These are phyloP conservation scores for Rutidosis leptorrhynchoides DNA, from an alignment of 129 eudicot genomes.

Conservation along the genomic window DNA sequence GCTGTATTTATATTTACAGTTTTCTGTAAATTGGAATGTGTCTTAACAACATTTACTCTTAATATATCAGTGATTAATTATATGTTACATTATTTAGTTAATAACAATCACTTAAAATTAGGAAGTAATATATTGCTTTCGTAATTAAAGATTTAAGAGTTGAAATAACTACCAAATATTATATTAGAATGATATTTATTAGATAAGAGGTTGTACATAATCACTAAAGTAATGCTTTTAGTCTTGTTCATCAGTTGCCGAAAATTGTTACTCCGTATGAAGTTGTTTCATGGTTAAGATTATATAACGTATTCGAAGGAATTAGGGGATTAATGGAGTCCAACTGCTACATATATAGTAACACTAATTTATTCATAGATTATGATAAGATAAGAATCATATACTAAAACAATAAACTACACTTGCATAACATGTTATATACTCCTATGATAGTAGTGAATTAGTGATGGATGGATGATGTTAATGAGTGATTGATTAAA, in stretches of 20 bases:
- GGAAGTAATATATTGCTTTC: slow-evolving; percentile 7
- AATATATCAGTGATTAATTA: neutral
- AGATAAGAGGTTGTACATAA: neutral
- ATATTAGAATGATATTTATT: neutral
- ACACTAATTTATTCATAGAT: neutral
- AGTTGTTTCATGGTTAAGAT: neutral
- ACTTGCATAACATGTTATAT: neutral
- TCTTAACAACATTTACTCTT: neutral
- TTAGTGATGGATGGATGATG: slow-evolving; percentile 5
- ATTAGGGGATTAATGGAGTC: neutral
- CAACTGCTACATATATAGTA: neutral
- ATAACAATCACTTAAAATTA: neutral
- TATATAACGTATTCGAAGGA: slow-evolving; percentile 2
- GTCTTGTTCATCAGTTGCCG: neutral
- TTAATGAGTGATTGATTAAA: neutral
- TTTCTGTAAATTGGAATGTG: slow-evolving; percentile 11
- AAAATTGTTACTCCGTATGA: neutral
- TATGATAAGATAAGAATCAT: neutral
- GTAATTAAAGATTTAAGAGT: neutral
- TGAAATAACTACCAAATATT: neutral
- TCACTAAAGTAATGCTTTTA: neutral
- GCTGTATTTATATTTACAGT: neutral
- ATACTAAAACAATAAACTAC: slow-evolving; percentile 5
- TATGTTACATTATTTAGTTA: neutral
- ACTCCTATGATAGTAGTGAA: neutral